Percentiles rank a stretch among this genome's conserved stretches.
phyloP scores from a whole-genome alignment of 78 protist genomes.

The Cyanophora paradoxa region DNA sequence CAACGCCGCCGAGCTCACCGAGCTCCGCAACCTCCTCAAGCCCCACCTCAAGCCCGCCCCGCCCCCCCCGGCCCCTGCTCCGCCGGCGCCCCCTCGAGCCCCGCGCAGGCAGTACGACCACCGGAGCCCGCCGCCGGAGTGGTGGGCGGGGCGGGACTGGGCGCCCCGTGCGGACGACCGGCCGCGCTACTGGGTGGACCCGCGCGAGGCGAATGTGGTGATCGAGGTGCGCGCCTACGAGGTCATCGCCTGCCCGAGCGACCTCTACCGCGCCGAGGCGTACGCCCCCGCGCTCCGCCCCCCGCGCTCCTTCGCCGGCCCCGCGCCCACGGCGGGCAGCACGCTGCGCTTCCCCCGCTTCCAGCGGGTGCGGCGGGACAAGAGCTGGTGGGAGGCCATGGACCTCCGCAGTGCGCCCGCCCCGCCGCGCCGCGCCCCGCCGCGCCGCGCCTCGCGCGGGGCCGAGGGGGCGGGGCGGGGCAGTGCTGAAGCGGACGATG shows the following conservation, averaged over 20 bases:
- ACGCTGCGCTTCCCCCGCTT: constrained; percentile 82
- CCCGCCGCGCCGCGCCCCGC: too few species aligned
- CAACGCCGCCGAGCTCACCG: constrained; percentile 45
- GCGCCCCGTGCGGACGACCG: constrained; percentile 45
- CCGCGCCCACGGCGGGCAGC: constrained; percentile 38
- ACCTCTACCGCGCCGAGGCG: too few species aligned
- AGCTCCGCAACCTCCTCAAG: constrained; percentile 36
- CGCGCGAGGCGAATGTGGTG: constrained; percentile 26
- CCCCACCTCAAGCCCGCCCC: constrained; percentile 53
- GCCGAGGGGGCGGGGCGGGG: too few species aligned
- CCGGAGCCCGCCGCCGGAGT: too few species aligned
- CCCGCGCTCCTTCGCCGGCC: too few species aligned
- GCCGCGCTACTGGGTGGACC: constrained; percentile 72
- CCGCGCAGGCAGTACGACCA: too few species aligned
- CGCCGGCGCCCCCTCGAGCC: constrained; percentile 19
- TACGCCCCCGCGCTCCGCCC: too few species aligned
- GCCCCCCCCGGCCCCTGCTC: too few species aligned
- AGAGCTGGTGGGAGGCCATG: constrained; percentile 44
- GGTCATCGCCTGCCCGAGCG: too few species aligned
- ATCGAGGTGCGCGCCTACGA: constrained; percentile 61
- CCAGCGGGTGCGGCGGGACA: constrained; percentile 56
- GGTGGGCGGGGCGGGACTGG: too few species aligned
- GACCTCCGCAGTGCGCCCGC: background rate
- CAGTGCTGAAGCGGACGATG: too few species aligned
- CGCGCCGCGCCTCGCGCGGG: too few species aligned